Percentiles rank a stretch among this genome's conserved stretches.
Evolutionary conservation across 163 green algal genomes (phyloP).

Genomic region (Chlorella variabilis): DNA sequence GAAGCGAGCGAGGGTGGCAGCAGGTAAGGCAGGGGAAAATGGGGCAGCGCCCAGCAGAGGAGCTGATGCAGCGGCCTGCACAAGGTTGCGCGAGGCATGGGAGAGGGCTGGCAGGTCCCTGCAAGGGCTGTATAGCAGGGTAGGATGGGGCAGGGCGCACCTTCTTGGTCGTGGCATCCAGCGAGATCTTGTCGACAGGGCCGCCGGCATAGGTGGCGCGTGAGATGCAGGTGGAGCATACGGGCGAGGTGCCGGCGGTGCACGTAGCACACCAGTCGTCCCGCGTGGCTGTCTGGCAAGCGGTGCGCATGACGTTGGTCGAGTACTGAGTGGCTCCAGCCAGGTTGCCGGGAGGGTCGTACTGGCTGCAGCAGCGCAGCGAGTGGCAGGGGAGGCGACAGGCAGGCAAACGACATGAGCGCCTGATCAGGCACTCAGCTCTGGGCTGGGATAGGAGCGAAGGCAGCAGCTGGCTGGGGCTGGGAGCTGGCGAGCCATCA

Average conservation of each 20-base stretch:
- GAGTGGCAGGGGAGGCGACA: background rate
- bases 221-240: background rate
- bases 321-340: too few relatives aligned
- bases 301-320: background rate
- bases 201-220: background rate
- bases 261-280: background rate
- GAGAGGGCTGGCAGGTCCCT: too few relatives aligned
- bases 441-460: too few relatives aligned
- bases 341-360: background rate
- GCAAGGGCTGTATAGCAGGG: too few relatives aligned
- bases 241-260: background rate
- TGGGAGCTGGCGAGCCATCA: too few relatives aligned
- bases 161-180: background rate
- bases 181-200: background rate
- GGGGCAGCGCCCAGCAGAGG: too few relatives aligned
- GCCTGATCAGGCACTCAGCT: too few relatives aligned
- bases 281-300: background rate
- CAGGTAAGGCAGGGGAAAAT: too few relatives aligned
- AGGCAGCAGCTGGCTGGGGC: too few relatives aligned
- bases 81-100: too few relatives aligned
- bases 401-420: background rate
- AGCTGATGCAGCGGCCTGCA: too few relatives aligned
- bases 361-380: background rate
- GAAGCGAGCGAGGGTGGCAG: too few relatives aligned
- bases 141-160: background rate